A percentile compares a stretch with the other conserved stretches of the same genome.
Conservation (phyloP, 768 basidiomycete genomes). For the Mycena vitilis region DNA sequence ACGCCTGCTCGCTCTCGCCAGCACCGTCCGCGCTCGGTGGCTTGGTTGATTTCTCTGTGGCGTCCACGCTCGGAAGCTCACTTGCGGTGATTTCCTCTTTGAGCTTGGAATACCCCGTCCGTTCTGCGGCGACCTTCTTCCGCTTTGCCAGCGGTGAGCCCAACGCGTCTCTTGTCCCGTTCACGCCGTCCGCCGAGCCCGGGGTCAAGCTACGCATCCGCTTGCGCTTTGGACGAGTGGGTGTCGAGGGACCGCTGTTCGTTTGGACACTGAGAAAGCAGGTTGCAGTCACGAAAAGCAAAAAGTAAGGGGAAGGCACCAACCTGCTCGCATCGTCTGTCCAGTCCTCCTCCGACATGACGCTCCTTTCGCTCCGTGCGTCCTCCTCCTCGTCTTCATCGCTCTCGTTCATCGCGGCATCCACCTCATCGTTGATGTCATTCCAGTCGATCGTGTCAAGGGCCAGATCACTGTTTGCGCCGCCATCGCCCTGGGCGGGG, state of each 20-base stretch:
- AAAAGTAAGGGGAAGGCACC: not conserved
- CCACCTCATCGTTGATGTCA: slow-evolving; percentile 87
- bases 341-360: slow-evolving; percentile 65
- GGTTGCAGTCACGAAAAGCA: not conserved
- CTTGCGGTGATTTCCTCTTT: slow-evolving; percentile 75
- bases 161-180: slow-evolving; percentile 53
- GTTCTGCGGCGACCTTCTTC: slow-evolving; percentile 77
- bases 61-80: slow-evolving; percentile 49
- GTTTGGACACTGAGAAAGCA: slow-evolving; percentile 36
- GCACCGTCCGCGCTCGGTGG: slow-evolving; percentile 24
- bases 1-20: slow-evolving; percentile 17
- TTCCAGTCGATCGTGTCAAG: slow-evolving; percentile 81
- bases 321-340: slow-evolving; percentile 62
- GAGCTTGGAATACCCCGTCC: slow-evolving; percentile 72
- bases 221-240: slow-evolving; percentile 68
- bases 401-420: slow-evolving; percentile 86
- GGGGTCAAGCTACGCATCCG: slow-evolving; percentile 80
- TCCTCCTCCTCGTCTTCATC: slow-evolving; percentile 65
- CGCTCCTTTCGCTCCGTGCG: slow-evolving; percentile 51
- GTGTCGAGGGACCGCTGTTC: slow-evolving; percentile 49
- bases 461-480: slow-evolving; percentile 51
- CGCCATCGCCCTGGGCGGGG: not conserved
- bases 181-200: slow-evolving; percentile 59
- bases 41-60: slow-evolving; percentile 33
- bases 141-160: slow-evolving; percentile 84